Evolutionary conservation across 2,329 filamentous ascomycete species (phyloP), one percentile per base, ranked within the genome.

Genomic region (Plectosphaerella cucumerina): DNA sequence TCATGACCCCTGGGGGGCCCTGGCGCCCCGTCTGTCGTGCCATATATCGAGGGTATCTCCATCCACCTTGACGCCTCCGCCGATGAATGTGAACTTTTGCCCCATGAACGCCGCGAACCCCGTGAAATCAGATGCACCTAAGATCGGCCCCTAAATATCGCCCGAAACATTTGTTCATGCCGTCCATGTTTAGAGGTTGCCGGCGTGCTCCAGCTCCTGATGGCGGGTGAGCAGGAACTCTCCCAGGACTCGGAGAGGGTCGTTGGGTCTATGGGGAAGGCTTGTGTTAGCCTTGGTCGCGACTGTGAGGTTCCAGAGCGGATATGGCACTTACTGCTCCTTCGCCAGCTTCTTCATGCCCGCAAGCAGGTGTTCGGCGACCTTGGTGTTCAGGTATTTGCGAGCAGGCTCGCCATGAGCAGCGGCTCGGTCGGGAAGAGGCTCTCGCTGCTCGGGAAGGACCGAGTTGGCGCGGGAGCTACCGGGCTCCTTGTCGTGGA

Each of bases 261-360:
- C 84, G 33, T 76, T 73, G 2, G 87, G 87, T 57, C 87, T 75
- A 48, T 2, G 26, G 26, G 26, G 12, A 31, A 11, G 8, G 35
- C 5, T 33, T 26, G n/a, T 22, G 47, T 53, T n/a, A 56, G 53
- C 50, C 9, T 2, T 39, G 12, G 39, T 6, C 18, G 39, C 20
- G 6, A 17, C n/a, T n/a, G n/a, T n/a, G n/a, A n/a, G n/a, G 5
- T 5, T 42, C n/a, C n/a, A 8, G 9, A 18, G 17, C 12, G 39
- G 17, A 6, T 3, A 8, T 18, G 31, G 39, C 42, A 77, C 85
- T 62, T 69, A 90, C 87, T 86, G 81, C 41, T 90, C 84, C 58
- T 81, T 84, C 5, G 85, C 85, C 53, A 91, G 65, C 50, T 78
- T 68, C 70, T 90, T 90, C 85, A 91, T 87, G 21, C 86, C 87